Conservation (phyloP, 2,329 filamentous ascomycete species). For the Fusarium solani-melongenae region DNA sequence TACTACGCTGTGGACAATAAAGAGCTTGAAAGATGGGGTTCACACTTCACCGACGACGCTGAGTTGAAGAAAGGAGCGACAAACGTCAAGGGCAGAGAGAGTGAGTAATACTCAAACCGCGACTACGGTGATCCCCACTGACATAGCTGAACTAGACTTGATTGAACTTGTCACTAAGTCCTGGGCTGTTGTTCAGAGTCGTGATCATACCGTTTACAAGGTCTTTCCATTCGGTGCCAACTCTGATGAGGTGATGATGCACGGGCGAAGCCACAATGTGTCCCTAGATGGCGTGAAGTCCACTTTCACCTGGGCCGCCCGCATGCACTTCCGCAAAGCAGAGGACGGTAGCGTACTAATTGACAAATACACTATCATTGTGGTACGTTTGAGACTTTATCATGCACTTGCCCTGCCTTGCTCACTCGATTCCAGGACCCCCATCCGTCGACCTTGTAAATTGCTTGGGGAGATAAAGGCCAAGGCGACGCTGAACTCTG, state of each 20-base stretch:
- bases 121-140: background rate
- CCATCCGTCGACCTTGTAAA: background rate
- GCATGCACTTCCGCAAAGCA: background rate
- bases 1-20: background rate
- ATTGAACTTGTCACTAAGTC: background rate
- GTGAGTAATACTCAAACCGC: background rate
- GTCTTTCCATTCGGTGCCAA: background rate
- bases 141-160: background rate
- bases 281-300: background rate
- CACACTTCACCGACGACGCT: background rate
- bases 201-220: background rate
- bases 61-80: background rate
- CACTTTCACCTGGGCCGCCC: background rate
- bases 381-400: background rate
- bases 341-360: background rate
- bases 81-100: background rate
- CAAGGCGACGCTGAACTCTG: background rate
- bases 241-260: background rate
- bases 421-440: background rate
- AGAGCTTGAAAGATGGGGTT: background rate
- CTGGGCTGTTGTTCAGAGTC: background rate
- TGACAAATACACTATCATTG: background rate
- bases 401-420: background rate
- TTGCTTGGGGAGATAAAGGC: background rate
- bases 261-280: background rate